Conservation (phyloP, 768 basidiomycete species). For the Mycena indigotica region DNA sequence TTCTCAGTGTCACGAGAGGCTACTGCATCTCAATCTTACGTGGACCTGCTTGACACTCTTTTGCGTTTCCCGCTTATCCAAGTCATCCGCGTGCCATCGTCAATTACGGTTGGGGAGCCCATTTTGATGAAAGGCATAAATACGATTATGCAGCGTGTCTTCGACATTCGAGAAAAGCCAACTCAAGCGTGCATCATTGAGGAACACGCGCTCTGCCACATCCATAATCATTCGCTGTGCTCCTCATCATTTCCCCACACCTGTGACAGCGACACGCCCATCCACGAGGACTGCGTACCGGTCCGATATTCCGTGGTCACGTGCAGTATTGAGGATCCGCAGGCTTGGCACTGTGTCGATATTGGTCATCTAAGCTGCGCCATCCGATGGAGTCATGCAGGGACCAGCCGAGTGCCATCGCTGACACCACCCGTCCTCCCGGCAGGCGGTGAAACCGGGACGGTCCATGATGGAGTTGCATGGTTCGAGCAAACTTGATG, state of each 20-base stretch:
- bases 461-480: no score
- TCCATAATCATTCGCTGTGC: background rate
- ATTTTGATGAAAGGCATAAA: background rate
- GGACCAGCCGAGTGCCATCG: no score
- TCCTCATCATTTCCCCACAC: background rate
- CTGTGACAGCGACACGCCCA: background rate
- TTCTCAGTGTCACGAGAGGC: background rate
- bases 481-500: no score
- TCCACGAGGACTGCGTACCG: background rate
- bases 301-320: background rate
- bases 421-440: no score
- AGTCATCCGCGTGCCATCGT: background rate
- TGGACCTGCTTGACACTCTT: background rate
- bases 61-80: background rate
- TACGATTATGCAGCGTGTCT: background rate
- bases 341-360: no score
- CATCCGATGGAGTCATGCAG: no score
- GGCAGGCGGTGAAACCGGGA: no score
- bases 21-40: background rate
- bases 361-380: no score
- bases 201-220: background rate
- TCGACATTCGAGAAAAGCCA: background rate
- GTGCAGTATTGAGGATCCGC: no score
- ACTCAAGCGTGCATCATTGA: background rate
- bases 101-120: background rate